phyloP scores from a whole-genome alignment of 805 yeast genomes.

The Candida maris region DNA sequence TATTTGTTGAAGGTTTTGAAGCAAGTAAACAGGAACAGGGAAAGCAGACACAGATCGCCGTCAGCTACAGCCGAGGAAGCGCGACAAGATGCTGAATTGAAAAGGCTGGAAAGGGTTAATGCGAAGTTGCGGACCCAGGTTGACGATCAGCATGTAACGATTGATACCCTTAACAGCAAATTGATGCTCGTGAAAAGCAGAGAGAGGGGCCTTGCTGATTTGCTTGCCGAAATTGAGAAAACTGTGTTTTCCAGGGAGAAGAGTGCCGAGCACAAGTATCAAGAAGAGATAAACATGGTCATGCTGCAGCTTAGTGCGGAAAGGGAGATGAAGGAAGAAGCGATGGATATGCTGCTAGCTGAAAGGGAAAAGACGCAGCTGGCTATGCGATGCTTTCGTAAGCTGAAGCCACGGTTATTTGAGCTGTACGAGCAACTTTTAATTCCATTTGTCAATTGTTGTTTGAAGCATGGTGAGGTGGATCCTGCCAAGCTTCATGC shows the following conservation, averaged over 20 bases:
- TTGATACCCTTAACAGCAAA: not conserved
- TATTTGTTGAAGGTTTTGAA: not conserved
- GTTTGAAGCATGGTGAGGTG: slow-evolving; percentile 1
- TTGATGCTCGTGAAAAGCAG: not conserved
- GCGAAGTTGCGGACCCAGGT: slow-evolving; percentile 1
- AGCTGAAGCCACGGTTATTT: slow-evolving; percentile 8
- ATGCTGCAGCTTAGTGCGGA: not conserved
- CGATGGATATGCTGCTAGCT: not conserved
- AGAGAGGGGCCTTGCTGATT: not conserved
- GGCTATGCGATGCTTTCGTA: not conserved
- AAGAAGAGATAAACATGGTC: not conserved
- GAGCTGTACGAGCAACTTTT: slow-evolving; percentile 13
- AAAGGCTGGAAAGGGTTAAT: not conserved
- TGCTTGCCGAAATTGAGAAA: not conserved
- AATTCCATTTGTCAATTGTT: slow-evolving; percentile 14
- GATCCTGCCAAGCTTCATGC: slow-evolving; percentile 1
- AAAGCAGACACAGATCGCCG: not conserved
- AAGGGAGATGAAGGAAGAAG: slow-evolving; percentile 1
- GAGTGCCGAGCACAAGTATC: not conserved
- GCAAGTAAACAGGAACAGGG: not conserved
- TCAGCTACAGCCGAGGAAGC: not conserved
- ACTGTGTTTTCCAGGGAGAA: not conserved
- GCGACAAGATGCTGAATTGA: not conserved
- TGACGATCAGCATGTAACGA: slow-evolving; percentile 1
- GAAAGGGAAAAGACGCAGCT: not conserved